Evolutionary conservation across 345 rosid genomes (phyloP).

Genomic region (Schrenkiella parvula): DNA sequence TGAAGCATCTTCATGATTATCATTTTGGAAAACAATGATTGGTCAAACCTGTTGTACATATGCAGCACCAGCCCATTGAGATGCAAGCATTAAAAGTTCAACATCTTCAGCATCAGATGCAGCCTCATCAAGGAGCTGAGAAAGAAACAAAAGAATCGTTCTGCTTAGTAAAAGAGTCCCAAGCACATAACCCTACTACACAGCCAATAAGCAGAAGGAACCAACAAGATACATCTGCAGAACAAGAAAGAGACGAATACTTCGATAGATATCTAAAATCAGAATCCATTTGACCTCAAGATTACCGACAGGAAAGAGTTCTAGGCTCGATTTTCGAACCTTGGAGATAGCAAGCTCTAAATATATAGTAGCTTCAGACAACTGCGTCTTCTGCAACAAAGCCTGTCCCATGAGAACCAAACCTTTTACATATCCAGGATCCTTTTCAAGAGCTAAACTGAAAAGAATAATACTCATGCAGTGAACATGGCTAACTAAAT

Average conservation of each 20-base stretch:
- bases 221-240: neutral
- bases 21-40: neutral
- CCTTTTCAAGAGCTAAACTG: conserved; percentile 79
- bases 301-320: neutral
- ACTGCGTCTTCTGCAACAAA: conserved; percentile 49
- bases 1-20: neutral
- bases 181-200: neutral
- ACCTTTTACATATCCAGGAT: conserved; percentile 60
- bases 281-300: neutral
- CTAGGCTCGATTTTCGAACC: conserved; percentile 36
- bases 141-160: neutral
- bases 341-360: conserved; percentile 75
- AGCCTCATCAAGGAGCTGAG: conserved; percentile 50
- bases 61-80: conserved; percentile 82
- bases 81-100: conserved; percentile 66
- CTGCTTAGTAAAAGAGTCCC: conserved; percentile 6
- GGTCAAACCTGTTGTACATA: conserved; percentile 55
- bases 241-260: neutral
- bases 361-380: conserved; percentile 53
- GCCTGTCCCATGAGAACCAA: conserved; percentile 71
- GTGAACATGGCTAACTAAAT: conserved; percentile 8
- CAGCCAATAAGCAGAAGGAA: conserved; percentile 1
- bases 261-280: neutral
- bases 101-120: conserved; percentile 47
- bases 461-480: conserved; percentile 6